Percentiles rank a stretch among this genome's conserved stretches.
These are phyloP conservation scores for Crassisporium funariophilum DNA, from an alignment of 768 basidiomycete species.

Conservation along the genomic window DNA sequence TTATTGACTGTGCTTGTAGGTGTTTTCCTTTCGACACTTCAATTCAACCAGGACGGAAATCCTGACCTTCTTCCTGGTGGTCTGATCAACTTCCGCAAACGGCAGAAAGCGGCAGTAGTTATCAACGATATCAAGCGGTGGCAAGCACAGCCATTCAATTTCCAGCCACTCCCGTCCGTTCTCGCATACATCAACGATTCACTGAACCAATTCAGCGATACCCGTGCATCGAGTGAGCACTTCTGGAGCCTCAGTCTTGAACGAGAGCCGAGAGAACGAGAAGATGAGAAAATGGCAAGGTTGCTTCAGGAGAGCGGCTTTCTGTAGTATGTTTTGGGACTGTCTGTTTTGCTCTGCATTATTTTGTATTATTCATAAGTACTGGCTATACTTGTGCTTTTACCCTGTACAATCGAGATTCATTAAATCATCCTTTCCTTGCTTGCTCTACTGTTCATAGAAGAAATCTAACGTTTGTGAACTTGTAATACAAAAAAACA, in stretches of 20 bases:
- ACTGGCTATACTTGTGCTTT: slow-evolving; percentile 14
- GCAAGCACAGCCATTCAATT: slow-evolving; percentile 90
- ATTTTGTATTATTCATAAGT: slow-evolving; percentile 11
- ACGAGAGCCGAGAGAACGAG: slow-evolving; percentile 91
- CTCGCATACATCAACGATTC: slow-evolving; percentile 78
- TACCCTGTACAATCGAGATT: slow-evolving; percentile 12
- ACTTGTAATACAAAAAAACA: no score
- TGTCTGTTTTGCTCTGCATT: slow-evolving; percentile 14
- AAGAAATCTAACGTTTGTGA: neutral
- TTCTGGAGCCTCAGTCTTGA: slow-evolving; percentile 88
- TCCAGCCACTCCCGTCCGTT: slow-evolving; percentile 66
- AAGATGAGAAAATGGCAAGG: slow-evolving; percentile 96
- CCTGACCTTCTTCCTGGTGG: slow-evolving; percentile 78
- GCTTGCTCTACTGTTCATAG: slow-evolving; percentile 1
- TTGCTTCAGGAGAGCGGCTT: slow-evolving; percentile 88
- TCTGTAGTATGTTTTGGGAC: slow-evolving; percentile 45
- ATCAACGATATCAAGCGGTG: slow-evolving; percentile 96
- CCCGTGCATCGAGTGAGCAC: slow-evolving; percentile 67
- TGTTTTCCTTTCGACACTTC: slow-evolving; percentile 92
- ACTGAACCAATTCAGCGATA: slow-evolving; percentile 69
- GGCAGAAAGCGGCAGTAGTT: slow-evolving; percentile 93
- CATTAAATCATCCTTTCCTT: slow-evolving; percentile 8
- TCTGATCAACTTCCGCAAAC: slow-evolving; percentile 94
- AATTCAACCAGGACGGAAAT: slow-evolving; percentile 98
- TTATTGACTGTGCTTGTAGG: slow-evolving; percentile 47